Conservation (phyloP, 2,329 filamentous ascomycete species). For the Calonectria leucothoes region DNA sequence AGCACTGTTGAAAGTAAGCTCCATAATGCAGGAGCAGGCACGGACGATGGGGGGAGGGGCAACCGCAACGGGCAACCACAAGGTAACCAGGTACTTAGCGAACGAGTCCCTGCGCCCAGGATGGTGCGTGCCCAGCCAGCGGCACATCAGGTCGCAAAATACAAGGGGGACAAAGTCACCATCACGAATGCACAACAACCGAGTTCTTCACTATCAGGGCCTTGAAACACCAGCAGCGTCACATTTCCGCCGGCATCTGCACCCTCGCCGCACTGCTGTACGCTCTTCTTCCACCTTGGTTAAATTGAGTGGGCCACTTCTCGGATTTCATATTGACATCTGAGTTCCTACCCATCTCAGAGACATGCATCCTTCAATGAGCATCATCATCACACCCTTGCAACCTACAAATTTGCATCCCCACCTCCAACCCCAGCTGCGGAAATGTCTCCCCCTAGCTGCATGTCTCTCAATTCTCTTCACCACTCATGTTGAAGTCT, state of each 20-base stretch:
- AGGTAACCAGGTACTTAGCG: conserved; percentile 2
- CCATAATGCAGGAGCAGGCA: conserved; percentile 9
- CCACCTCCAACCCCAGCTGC: not conserved
- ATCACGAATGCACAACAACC: conserved; percentile 10
- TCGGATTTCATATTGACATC: not conserved
- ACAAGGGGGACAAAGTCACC: conserved; percentile 1
- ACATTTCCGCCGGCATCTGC: not conserved
- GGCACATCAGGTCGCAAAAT: not conserved
- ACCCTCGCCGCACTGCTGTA: not conserved
- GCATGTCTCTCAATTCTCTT: not conserved
- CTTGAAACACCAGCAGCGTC: not conserved
- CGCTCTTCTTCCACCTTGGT: not conserved
- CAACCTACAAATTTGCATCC: not conserved
- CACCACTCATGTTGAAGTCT: not conserved
- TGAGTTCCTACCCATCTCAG: not conserved
- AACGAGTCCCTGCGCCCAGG: conserved; percentile 4
- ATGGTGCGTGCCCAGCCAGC: not conserved
- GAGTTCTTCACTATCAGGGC: conserved; percentile 8
- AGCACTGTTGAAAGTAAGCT: not conserved
- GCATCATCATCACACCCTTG: not conserved
- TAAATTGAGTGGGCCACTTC: not conserved
- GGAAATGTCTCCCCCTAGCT: not conserved
- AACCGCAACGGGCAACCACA: conserved; percentile 19
- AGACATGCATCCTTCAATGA: not conserved
- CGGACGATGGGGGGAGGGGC: conserved; percentile 8